phyloP scores from a whole-genome alignment of 257 asterid species.

The Gentiana dahurica region DNA sequence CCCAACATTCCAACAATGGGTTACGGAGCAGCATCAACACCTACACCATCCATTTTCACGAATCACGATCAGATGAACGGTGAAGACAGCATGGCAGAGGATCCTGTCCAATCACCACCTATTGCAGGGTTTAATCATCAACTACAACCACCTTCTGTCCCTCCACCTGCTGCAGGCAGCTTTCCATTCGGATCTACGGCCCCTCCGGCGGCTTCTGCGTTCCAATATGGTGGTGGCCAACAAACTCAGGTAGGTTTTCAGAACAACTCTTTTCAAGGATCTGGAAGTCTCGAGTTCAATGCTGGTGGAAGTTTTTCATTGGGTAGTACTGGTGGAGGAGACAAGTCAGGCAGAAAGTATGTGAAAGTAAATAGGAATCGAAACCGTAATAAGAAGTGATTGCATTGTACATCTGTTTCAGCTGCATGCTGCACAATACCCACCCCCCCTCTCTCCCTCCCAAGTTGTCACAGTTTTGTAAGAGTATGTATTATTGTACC shows the following conservation, averaged over 20 bases:
- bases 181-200: conserved; percentile 39
- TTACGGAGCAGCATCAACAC: conserved; percentile 39
- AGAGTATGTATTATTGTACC: too few relatives aligned
- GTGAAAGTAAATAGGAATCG: conserved; percentile 31
- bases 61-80: conserved; percentile 56
- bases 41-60: conserved; percentile 29
- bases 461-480: too few relatives aligned
- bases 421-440: too few relatives aligned
- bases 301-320: conserved; percentile 74
- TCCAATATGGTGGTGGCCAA: conserved; percentile 58
- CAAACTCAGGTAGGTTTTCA: conserved; percentile 35
- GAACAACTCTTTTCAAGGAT: conserved; percentile 39
- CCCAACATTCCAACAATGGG: conserved; percentile 27
- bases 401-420: too few relatives aligned
- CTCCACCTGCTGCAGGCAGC: conserved; percentile 27
- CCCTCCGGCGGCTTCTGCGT: conserved; percentile 28
- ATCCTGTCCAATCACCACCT: conserved; percentile 51
- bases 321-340: conserved; percentile 55
- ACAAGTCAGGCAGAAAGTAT: conserved; percentile 46
- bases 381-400: conserved; percentile 43
- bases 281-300: conserved; percentile 43
- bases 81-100: conserved; percentile 96
- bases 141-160: conserved; percentile 6
- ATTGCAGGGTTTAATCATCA: not conserved
- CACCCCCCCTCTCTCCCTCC: too few relatives aligned